These are phyloP conservation scores for Quercus dentata DNA, from an alignment of 306 rosid species.

Conservation along the genomic window DNA sequence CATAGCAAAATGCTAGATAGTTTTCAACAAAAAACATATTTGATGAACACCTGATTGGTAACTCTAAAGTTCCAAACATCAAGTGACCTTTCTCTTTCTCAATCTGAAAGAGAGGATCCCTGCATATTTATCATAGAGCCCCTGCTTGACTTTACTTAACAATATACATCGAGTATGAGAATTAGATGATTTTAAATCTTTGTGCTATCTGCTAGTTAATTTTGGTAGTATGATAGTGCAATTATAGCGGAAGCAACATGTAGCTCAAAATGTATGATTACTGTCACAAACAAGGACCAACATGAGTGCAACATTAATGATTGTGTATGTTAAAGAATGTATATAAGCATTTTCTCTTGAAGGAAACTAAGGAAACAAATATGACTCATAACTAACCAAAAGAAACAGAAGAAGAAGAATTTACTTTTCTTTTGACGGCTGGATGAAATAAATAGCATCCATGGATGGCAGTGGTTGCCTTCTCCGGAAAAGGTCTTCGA, in stretches of 20 bases:
- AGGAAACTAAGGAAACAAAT: neutral
- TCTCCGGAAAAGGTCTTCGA: slow-evolving; percentile 93
- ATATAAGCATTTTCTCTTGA: neutral
- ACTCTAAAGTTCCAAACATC: neutral
- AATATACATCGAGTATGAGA: slow-evolving; percentile 1
- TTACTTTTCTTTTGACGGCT: slow-evolving; percentile 92
- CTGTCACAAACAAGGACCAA: neutral
- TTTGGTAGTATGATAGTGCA: neutral
- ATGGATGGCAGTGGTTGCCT: slow-evolving; percentile 93
- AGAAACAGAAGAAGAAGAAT: slow-evolving; percentile 12
- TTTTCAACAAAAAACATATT: neutral
- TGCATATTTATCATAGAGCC: neutral
- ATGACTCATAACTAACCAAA: too few relatives aligned
- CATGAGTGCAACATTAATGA: neutral
- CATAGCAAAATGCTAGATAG: neutral
- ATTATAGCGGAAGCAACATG: neutral
- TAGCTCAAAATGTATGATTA: neutral
- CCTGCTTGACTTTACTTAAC: neutral
- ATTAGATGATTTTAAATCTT: neutral
- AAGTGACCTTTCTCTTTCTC: neutral
- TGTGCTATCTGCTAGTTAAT: neutral
- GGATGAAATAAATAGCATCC: slow-evolving; percentile 90
- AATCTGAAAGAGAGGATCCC: neutral
- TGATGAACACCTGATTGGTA: slow-evolving; percentile 3
- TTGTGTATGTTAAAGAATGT: neutral